A percentile compares a stretch with the other conserved stretches of the same genome.
phyloP scores from a whole-genome alignment of 75 land plant genomes.

The Larix kaempferi region DNA sequence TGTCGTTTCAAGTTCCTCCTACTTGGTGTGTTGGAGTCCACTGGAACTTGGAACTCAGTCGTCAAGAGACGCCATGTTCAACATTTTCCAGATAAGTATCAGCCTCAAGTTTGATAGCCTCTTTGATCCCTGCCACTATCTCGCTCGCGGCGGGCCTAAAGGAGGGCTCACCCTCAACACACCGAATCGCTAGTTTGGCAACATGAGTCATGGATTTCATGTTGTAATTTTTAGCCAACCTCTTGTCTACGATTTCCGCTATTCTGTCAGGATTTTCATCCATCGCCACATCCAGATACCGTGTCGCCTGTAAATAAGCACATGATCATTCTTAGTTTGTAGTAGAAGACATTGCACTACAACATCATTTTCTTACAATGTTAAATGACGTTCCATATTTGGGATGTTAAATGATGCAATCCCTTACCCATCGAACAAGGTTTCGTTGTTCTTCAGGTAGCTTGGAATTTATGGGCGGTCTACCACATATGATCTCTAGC shows the following conservation, averaged over 20 bases:
- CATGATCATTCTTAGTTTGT: not conserved
- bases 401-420: not conserved
- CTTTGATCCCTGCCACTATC: not conserved
- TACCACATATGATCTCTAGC: not conserved
- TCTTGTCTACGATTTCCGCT: not conserved
- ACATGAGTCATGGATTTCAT: not conserved
- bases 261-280: not conserved
- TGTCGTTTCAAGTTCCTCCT: too few relatives aligned
- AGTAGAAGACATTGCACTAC: not conserved
- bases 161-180: not conserved
- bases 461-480: not conserved
- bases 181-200: not conserved
- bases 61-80: too few relatives aligned
- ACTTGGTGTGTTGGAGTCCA: too few relatives aligned
- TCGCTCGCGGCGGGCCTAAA: not conserved
- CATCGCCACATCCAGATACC: not conserved
- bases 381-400: too few relatives aligned
- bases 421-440: not conserved
- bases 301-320: not conserved
- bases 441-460: slow-evolving; percentile 13
- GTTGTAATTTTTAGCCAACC: not conserved
- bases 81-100: not conserved
- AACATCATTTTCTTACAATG: too few relatives aligned
- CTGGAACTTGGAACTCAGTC: too few relatives aligned
- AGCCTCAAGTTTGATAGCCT: not conserved